Evolutionary conservation across 352 stramenopile species (phyloP), one percentile per base, ranked within the genome.

Genomic region (Phytopythium vexans): DNA sequence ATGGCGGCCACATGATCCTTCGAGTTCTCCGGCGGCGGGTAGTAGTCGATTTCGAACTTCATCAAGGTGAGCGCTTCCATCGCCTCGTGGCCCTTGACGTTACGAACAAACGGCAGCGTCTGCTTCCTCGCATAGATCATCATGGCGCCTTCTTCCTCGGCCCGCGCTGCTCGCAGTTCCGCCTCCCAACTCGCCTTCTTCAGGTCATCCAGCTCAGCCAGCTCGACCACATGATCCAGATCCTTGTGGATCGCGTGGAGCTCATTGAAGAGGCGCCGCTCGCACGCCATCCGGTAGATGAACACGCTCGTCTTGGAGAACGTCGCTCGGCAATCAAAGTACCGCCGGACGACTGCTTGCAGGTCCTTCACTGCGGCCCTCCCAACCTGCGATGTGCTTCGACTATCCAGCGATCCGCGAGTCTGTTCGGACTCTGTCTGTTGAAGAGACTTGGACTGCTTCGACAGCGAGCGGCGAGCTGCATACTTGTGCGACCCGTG

Each of bases 11-110:
- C 60, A n/a, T 72, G 64, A 9, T 51, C 54, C 9, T 38, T 36
- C 1, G 60, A 63, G 38, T 72, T 68, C 14, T 37, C 52, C 12
- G 52, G 34, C 45, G 61, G 64, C 4, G 33, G 33, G 52, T 58
- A 68, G 27, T 54, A 69, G 45, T 72, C 64, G 3, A 72, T 68
- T 34, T 72, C 64, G 21, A 61, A 72, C 34, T 72, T 72, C 8
- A 72, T 35, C 15, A 72, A 12, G 21, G 64, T 72, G 27, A 72
- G 37, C 3, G 64, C 64, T 31, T 72, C 64, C 64, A 72, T 72
- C 0, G 64, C 55, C 37, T 72, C 59, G 34, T 72, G 59, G 3
- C 59, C 59, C 43, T 60, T 37, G 47, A 68, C 64, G 5, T 60
- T 66, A 14, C 54, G 50, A 6, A 52, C 52, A 8, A 72, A 72